Conservation (phyloP, 169 alveolate species). For the Perkinsus olseni region DNA sequence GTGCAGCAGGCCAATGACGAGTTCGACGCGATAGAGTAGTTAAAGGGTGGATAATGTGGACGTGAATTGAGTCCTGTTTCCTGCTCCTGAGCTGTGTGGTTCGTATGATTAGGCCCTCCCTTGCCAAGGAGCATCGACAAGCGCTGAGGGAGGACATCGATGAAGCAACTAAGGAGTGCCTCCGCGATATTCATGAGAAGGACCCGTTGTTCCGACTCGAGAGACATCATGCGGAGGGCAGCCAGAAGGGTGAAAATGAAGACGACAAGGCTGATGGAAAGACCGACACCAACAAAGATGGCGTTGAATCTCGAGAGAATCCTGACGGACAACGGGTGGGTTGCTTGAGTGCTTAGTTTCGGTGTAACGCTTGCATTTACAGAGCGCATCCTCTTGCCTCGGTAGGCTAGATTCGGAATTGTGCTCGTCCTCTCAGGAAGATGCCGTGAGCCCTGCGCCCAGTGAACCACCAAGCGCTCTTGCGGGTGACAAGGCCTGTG, state of each 20-base stretch:
- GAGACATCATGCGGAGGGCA: not conserved
- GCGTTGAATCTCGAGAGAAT: not conserved
- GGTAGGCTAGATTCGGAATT: too few relatives aligned
- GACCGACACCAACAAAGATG: not conserved
- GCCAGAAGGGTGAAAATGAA: not conserved
- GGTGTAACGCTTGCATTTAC: too few relatives aligned
- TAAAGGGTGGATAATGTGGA: too few relatives aligned
- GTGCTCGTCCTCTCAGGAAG: too few relatives aligned
- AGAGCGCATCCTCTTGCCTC: too few relatives aligned
- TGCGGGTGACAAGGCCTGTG: too few relatives aligned
- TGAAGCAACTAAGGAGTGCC: not conserved
- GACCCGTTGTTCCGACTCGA: not conserved
- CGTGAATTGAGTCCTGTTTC: too few relatives aligned
- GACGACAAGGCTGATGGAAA: not conserved
- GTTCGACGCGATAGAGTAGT: not conserved
- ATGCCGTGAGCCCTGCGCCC: too few relatives aligned
- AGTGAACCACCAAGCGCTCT: too few relatives aligned
- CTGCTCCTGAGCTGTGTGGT: not conserved
- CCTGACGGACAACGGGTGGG: too few relatives aligned
- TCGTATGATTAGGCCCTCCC: not conserved
- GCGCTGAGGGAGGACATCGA: not conserved
- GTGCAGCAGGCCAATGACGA: not conserved
- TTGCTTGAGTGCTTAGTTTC: too few relatives aligned
- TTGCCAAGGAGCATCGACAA: not conserved
- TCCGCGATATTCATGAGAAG: not conserved